Percentiles rank a stretch among this genome's conserved stretches.
These are phyloP conservation scores for Coemansia sp. DNA, from an alignment of 192 early-diverging fungal species.

Conservation along the genomic window DNA sequence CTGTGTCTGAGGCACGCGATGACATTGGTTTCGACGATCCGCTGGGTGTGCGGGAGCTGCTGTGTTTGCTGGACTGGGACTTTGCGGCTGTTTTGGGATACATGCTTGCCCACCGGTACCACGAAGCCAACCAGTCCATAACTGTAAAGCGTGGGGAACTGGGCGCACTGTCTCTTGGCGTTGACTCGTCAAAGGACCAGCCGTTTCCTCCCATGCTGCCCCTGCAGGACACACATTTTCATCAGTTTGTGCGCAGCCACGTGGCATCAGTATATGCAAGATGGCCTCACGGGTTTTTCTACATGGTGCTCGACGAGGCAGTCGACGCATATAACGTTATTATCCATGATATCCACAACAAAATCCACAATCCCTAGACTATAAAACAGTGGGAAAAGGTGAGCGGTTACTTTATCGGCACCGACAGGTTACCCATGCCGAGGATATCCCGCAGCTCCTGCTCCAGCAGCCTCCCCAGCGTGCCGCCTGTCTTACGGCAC, in stretches of 20 bases:
- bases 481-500: conserved; percentile 68
- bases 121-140: conserved; percentile 9
- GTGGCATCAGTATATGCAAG: conserved; percentile 21
- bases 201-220: conserved; percentile 37
- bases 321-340: conserved; percentile 41
- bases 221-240: conserved; percentile 31
- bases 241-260: conserved; percentile 27
- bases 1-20: not conserved
- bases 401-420: conserved; percentile 45
- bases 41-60: conserved; percentile 17
- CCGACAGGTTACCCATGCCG: conserved; percentile 29
- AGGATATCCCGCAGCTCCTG: conserved; percentile 64
- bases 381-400: not conserved
- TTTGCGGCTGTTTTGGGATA: conserved; percentile 50
- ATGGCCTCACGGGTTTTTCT: conserved; percentile 45
- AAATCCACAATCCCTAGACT: not conserved
- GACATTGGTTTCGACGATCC: conserved; percentile 2
- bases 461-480: conserved; percentile 67
- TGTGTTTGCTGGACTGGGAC: conserved; percentile 43
- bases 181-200: conserved; percentile 22
- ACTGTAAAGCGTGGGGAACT: conserved; percentile 33
- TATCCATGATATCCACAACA: conserved; percentile 25
- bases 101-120: conserved; percentile 30
- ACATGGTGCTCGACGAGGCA: conserved; percentile 53
- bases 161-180: conserved; percentile 30